Base-by-base conservation (phyloP, 805 yeast species). In the Saccharomycopsis sp. region DNA sequence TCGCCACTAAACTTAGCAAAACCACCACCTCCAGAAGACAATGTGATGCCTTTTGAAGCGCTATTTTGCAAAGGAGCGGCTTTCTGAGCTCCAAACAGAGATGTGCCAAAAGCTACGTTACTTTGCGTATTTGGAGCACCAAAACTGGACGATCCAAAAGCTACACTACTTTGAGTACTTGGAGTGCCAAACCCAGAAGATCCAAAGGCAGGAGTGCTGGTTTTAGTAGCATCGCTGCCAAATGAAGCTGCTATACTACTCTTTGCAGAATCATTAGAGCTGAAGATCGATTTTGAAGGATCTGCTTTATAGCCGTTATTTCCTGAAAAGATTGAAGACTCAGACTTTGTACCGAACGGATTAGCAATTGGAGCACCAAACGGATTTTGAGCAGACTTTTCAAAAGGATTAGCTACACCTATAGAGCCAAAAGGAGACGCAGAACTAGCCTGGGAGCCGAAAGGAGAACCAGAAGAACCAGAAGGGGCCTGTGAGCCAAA, bases 91-190 rank as follows among this genome's bases (percentile, higher is more conserved):
- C 47, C 50, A 35, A 38, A 51, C 15, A 29, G 3, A 3, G 50
- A 5, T 9, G 22, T 51, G 3, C 55, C 55, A 50, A 51, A 56
- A 15, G 51, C 55, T 22, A 53, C 23, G 17, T 25, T 23, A 12
- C 24, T 20, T 20, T 19, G 23, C 5, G n/a, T 34, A 2, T 17
- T n/a, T 5, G 23, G 20, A 3, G 8, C 17, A 5, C 41, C 23
- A 54, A 54, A 24, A 51, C 56, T 12, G 29, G 25, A 42, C 3
- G n/a, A 15, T 38, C 56, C 47, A 44, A 54, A 44, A 44, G 29
- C 47, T 15, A 24, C 24, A 42, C 20, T 20, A 25, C 24, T 19
- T 8, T 17, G 9, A 5, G 41, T 44, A 2, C 14, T n/a, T 5
- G 23, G 20, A 3, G 8, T 24, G 17, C 41, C 23, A 54, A 54